These are phyloP conservation scores for Trichoderma gracile DNA, from an alignment of 2,329 filamentous ascomycete species.

Conservation along the genomic window DNA sequence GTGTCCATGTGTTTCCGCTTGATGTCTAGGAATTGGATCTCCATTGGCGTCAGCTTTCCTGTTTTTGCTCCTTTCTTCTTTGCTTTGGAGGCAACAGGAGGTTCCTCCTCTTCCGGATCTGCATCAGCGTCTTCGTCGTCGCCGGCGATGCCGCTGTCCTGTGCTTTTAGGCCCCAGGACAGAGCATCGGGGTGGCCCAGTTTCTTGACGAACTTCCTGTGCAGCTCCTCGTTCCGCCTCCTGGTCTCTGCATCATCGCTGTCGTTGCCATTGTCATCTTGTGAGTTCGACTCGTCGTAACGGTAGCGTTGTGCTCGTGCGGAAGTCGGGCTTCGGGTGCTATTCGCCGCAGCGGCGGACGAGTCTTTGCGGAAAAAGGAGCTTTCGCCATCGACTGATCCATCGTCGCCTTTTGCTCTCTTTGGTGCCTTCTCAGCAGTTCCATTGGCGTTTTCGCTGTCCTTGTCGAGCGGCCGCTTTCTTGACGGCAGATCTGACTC, in stretches of 20 bases:
- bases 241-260: slow-evolving; percentile 54
- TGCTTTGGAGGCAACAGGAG: slow-evolving; percentile 48
- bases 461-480: slow-evolving; percentile 56
- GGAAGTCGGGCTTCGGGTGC: slow-evolving; percentile 30
- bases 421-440: slow-evolving; percentile 8
- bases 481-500: slow-evolving; percentile 38
- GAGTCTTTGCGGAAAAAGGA: slow-evolving; percentile 36
- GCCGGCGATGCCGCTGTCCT: slow-evolving; percentile 54
- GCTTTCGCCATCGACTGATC: slow-evolving; percentile 41
- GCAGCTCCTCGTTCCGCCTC: slow-evolving; percentile 68
- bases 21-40: slow-evolving; percentile 89
- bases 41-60: slow-evolving; percentile 88
- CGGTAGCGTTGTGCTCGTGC: slow-evolving; percentile 54
- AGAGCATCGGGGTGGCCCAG: slow-evolving; percentile 84
- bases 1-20: slow-evolving; percentile 90
- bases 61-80: slow-evolving; percentile 69
- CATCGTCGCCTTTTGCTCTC: slow-evolving; percentile 37
- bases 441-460: slow-evolving; percentile 40
- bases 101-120: slow-evolving; percentile 58
- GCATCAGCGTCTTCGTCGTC: slow-evolving; percentile 59
- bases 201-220: slow-evolving; percentile 85
- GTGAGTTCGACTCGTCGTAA: slow-evolving; percentile 48
- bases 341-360: not conserved
- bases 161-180: slow-evolving; percentile 59
- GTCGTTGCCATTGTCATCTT: slow-evolving; percentile 41